Percentiles rank a stretch among this genome's conserved stretches.
phyloP scores from a whole-genome alignment of 139 green algal species.

The Chlorella sp. region DNA sequence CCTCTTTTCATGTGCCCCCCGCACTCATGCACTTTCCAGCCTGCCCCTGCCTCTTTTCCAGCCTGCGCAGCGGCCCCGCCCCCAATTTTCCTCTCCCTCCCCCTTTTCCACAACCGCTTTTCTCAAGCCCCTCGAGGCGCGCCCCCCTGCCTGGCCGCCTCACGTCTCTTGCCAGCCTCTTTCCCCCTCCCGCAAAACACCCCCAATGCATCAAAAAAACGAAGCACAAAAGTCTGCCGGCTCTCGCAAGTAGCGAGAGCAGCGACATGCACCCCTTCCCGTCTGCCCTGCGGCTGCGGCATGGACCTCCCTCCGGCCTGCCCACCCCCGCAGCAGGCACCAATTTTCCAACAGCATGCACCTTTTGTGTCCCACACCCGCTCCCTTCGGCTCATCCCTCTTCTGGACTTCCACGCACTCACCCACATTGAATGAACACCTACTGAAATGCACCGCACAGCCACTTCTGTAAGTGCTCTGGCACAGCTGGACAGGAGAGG shows the following conservation, averaged over 20 bases:
- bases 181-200: background rate
- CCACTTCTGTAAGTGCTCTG: no score
- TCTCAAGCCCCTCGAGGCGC: background rate
- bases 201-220: background rate
- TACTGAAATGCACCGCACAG: no score
- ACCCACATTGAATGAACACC: background rate
- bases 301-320: background rate
- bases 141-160: background rate
- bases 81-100: background rate
- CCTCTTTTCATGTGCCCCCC: no score
- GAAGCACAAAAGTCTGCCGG: background rate
- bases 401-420: background rate
- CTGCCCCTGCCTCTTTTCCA: background rate
- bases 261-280: no score
- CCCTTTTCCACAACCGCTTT: background rate
- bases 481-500: no score
- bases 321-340: background rate
- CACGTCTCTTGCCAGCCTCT: background rate
- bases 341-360: background rate
- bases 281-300: no score
- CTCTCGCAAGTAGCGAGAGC: no score
- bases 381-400: background rate
- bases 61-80: no score
- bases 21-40: background rate
- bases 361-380: background rate